phyloP scores from a whole-genome alignment of 257 asterid genomes.

The Schizonepeta tenuifolia region DNA sequence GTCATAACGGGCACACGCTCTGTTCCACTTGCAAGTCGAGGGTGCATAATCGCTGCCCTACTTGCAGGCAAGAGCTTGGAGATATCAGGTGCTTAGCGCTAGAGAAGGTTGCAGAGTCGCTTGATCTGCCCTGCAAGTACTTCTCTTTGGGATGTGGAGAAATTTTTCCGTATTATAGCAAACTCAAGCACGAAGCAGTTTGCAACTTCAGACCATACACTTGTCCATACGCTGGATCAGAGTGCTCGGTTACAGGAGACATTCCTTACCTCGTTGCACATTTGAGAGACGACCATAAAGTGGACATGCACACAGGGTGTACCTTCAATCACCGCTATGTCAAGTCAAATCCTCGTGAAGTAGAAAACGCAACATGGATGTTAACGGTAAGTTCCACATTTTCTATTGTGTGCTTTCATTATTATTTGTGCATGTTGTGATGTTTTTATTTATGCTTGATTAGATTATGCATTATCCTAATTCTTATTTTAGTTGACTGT shows the following conservation, averaged over 20 bases:
- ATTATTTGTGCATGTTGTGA: slow-evolving; percentile 1
- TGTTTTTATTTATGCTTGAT: background rate
- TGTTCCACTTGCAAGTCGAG: slow-evolving; percentile 87
- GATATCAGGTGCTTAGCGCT: slow-evolving; percentile 90
- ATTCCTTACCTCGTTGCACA: slow-evolving; percentile 78
- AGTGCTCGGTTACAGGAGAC: slow-evolving; percentile 77
- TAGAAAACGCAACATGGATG: slow-evolving; percentile 96
- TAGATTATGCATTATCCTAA: background rate
- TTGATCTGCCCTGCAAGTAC: slow-evolving; percentile 82
- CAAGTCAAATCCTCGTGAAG: slow-evolving; percentile 91
- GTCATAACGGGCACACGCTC: slow-evolving; percentile 92
- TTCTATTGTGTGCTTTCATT: background rate
- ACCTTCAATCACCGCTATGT: slow-evolving; percentile 93
- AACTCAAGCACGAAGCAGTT: slow-evolving; percentile 77
- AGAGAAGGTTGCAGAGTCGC: slow-evolving; percentile 87
- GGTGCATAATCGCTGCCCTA: slow-evolving; percentile 87
- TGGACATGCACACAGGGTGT: slow-evolving; percentile 89
- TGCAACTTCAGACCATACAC: slow-evolving; percentile 86
- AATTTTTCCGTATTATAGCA: slow-evolving; percentile 86
- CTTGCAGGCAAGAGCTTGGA: slow-evolving; percentile 94
- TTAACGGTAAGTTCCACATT: slow-evolving; percentile 61
- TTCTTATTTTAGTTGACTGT: background rate
- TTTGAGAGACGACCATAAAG: slow-evolving; percentile 87
- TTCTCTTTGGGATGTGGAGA: slow-evolving; percentile 76
- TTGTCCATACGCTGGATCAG: slow-evolving; percentile 95